Base-by-base conservation (phyloP, 495 filamentous ascomycete genomes). In the Penicillium silybi region DNA sequence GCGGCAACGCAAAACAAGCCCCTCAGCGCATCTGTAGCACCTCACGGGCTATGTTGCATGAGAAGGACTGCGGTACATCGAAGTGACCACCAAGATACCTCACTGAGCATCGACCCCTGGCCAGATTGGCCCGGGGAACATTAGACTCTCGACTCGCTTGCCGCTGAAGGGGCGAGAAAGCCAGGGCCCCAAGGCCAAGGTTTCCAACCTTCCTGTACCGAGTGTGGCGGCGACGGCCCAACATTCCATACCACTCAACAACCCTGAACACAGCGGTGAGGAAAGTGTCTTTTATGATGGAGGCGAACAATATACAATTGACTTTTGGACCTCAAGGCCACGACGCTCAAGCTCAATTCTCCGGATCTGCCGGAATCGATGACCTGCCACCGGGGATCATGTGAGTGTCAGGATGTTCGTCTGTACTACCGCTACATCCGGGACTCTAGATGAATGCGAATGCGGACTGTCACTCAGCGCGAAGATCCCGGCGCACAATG, bases 1-100 rank as follows among this genome's bases (percentile, higher is more conserved):
- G 54, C 54, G 52, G 58, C 41, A 42, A 62, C 59, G 55, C 62
- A 59, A 52, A 44, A 57, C 59, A 62, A 50, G 53, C 42, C 53
- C 56, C 47, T 25, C 23, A 47, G 27, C 34, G 40, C 46, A 34
- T 18, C 34, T 35, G 23, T 43, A 20, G 46, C 39, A 49, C 26
- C 34, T 9, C 39, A 34, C 40, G 35, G 27, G 23, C n/a, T 27
- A 23, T 5, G 16, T 38, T 46, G 10, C 37, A 52, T 13, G 41
- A 16, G 9, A 44, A 5, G 22, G 0, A 41, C 3, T 45, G 22
- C 27, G 23, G 34, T 64, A 64, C 61, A 19, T 55, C 17, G 25
- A 22, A 46, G 54, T 55, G 50, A 64, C 58, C 35, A 46, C 3
- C 1, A 26, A 17, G 39, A 44, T 58, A 61, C 61, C 38, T 46